Evolutionary conservation across 164 flowering plant species (phyloP).

Genomic region (Nelumbo lutea): DNA sequence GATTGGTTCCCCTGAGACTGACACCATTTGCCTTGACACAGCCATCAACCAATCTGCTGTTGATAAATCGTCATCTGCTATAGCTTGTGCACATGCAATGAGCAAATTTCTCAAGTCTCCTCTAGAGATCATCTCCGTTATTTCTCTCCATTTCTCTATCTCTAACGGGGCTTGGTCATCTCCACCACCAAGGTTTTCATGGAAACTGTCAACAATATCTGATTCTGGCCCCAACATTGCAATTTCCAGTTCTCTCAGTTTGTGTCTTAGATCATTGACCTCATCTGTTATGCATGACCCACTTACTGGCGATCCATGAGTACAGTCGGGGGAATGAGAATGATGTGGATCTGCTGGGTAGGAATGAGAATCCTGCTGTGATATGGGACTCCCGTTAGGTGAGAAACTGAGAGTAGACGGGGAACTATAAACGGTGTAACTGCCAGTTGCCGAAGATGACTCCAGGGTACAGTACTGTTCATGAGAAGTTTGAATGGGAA

Average conservation of each 20-base stretch:
- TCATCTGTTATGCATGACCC: constrained; percentile 38
- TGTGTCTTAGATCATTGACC: constrained; percentile 36
- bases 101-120: constrained; percentile 53
- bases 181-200: constrained; percentile 3
- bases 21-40: constrained; percentile 62
- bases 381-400: constrained; percentile 37
- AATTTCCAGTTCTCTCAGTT: constrained; percentile 58
- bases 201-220: constrained; percentile 27
- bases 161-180: constrained; percentile 18
- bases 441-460: constrained; percentile 32
- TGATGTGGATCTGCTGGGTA: constrained; percentile 31
- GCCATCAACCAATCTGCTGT: constrained; percentile 49
- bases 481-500: constrained; percentile 19
- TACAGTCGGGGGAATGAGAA: constrained; percentile 38
- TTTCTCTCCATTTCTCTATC: constrained; percentile 31
- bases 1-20: constrained; percentile 74
- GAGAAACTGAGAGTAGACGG: constrained; percentile 45
- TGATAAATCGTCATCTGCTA: constrained; percentile 41
- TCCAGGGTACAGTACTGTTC: constrained; percentile 46
- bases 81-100: constrained; percentile 55
- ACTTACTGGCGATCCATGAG: constrained; percentile 33
- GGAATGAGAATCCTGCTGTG: constrained; percentile 39
- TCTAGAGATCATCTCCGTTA: constrained; percentile 39
- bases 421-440: constrained; percentile 29
- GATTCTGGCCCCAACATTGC: constrained; percentile 54